These are phyloP conservation scores for Talaromyces sp. DNA, from an alignment of 2,329 filamentous ascomycete genomes.

Conservation along the genomic window DNA sequence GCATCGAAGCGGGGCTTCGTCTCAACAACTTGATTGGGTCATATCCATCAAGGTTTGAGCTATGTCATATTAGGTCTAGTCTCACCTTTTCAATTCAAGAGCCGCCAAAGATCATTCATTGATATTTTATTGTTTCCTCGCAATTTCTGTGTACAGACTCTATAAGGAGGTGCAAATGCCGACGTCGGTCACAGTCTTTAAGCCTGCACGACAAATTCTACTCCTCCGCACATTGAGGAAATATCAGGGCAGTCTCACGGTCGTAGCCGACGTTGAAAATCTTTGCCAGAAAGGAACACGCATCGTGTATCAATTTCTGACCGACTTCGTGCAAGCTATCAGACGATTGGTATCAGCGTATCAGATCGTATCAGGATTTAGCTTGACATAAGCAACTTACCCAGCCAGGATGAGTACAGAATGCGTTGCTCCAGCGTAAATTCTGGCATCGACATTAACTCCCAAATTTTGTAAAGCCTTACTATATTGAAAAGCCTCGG, in stretches of 20 bases:
- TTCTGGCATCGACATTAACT: background rate
- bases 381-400: background rate
- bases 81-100: too few relatives aligned
- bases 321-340: background rate
- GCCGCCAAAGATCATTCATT: too few relatives aligned
- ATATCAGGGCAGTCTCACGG: background rate
- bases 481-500: background rate
- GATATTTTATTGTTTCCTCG: too few relatives aligned
- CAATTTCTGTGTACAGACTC: too few relatives aligned
- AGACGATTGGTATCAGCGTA: background rate
- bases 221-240: background rate
- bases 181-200: too few relatives aligned
- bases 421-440: background rate
- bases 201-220: too few relatives aligned
- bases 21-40: too few relatives aligned
- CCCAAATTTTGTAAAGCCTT: background rate
- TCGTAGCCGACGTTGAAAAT: background rate
- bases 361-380: too few relatives aligned
- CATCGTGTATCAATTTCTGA: background rate
- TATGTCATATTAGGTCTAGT: too few relatives aligned
- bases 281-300: background rate
- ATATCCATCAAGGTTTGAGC: too few relatives aligned
- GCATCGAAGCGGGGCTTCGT: rapidly evolving
- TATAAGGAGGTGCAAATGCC: too few relatives aligned
- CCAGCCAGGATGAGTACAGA: background rate